phyloP scores from a whole-genome alignment of 306 rosid genomes.

The Ormosia semicastrata region DNA sequence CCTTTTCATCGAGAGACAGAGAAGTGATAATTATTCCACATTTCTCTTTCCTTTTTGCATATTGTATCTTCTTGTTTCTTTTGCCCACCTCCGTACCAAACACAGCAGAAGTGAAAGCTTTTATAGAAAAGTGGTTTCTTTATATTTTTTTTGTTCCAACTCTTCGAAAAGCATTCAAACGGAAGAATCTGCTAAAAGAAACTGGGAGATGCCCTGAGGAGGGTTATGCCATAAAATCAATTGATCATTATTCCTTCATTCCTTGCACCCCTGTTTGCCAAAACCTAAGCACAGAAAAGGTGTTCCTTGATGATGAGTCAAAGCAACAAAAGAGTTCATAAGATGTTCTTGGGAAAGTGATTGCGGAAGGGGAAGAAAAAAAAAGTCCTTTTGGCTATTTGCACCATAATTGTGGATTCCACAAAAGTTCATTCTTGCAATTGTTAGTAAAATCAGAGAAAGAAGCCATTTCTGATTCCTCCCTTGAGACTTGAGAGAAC shows the following conservation, averaged over 20 bases:
- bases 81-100: too few species aligned
- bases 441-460: neutral
- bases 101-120: too few species aligned
- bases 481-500: neutral
- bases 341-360: neutral
- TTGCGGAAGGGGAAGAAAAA: neutral
- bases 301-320: neutral
- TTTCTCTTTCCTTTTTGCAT: too few species aligned
- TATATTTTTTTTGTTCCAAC: neutral
- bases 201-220: neutral
- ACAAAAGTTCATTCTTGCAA: neutral
- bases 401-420: neutral
- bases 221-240: neutral
- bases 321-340: neutral
- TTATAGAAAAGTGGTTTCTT: neutral
- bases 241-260: neutral
- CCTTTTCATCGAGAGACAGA: too few species aligned
- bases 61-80: too few species aligned
- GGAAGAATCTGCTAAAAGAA: neutral
- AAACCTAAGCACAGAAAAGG: neutral
- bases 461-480: neutral
- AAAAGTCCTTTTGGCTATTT: neutral
- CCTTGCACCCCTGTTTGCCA: neutral
- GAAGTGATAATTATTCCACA: too few species aligned
- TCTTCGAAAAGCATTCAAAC: neutral